phyloP scores from a whole-genome alignment of 305 asterid species.

The Solanum hybrid region DNA sequence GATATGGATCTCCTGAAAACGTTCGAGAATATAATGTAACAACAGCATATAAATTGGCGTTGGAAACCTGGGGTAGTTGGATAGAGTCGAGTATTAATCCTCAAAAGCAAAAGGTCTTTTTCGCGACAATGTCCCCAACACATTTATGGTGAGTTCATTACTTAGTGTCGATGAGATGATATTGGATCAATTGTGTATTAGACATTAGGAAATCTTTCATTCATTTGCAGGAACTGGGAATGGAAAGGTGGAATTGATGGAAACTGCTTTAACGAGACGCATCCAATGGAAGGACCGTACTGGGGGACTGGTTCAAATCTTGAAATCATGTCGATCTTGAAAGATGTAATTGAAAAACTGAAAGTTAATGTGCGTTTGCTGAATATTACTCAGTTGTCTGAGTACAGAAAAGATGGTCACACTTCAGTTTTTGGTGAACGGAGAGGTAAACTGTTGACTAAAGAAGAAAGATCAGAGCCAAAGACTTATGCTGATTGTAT shows the following conservation, averaged over 20 bases:
- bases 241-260: slow-evolving; percentile 74
- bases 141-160: slow-evolving; percentile 60
- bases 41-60: slow-evolving; percentile 43
- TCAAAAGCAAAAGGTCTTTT: slow-evolving; percentile 53
- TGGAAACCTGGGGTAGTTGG: slow-evolving; percentile 59
- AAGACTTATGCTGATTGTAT: slow-evolving; percentile 71
- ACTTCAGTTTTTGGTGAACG: slow-evolving; percentile 73
- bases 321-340: slow-evolving; percentile 56
- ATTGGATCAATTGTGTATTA: neutral
- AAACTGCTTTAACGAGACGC: slow-evolving; percentile 70
- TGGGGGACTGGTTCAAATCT: slow-evolving; percentile 92
- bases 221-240: slow-evolving; percentile 75
- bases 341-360: slow-evolving; percentile 32
- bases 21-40: slow-evolving; percentile 28
- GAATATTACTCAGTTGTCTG: slow-evolving; percentile 81
- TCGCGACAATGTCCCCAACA: slow-evolving; percentile 84
- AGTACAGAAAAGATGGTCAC: slow-evolving; percentile 76
- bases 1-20: slow-evolving; percentile 47
- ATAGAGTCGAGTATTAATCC: slow-evolving; percentile 33
- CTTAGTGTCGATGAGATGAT: neutral
- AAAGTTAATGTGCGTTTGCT: slow-evolving; percentile 43
- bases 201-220: neutral
- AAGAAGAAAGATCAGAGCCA: slow-evolving; percentile 63
- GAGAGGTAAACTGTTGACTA: slow-evolving; percentile 72
- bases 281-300: slow-evolving; percentile 47